Percentiles rank a stretch among this genome's conserved stretches.
phyloP scores from a whole-genome alignment of 2,329 filamentous ascomycete genomes.

The Xylariaceae sp. region DNA sequence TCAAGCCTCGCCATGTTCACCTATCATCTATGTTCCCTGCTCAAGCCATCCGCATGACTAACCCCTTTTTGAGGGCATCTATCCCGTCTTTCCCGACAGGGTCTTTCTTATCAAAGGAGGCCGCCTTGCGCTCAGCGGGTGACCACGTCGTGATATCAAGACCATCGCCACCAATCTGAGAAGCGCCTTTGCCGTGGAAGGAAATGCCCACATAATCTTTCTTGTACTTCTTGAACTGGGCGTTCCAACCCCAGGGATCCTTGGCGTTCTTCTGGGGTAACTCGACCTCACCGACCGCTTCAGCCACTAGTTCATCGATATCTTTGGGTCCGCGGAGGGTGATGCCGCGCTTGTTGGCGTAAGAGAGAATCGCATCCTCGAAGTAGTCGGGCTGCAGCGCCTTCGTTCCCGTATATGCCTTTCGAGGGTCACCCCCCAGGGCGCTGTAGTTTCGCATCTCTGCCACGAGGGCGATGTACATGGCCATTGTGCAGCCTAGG shows the following conservation, averaged over 20 bases:
- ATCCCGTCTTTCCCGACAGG: slow-evolving; percentile 44
- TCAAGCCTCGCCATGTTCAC: background rate
- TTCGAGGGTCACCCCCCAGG: slow-evolving; percentile 29
- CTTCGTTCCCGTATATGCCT: slow-evolving; percentile 30
- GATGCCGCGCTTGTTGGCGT: slow-evolving; percentile 45
- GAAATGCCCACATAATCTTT: slow-evolving; percentile 23
- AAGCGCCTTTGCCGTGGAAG: background rate
- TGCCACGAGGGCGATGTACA: slow-evolving; percentile 40
- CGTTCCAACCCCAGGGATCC: slow-evolving; percentile 40
- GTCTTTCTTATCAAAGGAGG: slow-evolving; percentile 45
- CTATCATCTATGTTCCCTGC: background rate
- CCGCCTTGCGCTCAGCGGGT: slow-evolving; percentile 43
- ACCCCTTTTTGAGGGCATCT: slow-evolving; percentile 47
- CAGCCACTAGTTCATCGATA: slow-evolving; percentile 36
- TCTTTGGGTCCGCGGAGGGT: slow-evolving; percentile 37
- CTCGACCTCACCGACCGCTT: slow-evolving; percentile 34
- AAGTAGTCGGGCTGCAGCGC: slow-evolving; percentile 34
- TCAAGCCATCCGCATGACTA: slow-evolving; percentile 37
- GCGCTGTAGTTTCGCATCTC: slow-evolving; percentile 23
- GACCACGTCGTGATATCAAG: slow-evolving; percentile 47
- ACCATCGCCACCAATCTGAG: slow-evolving; percentile 47
- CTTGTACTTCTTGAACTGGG: slow-evolving; percentile 34
- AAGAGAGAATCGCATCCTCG: slow-evolving; percentile 44
- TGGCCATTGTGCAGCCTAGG: slow-evolving; percentile 47
- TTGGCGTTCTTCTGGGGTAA: slow-evolving; percentile 36